Conservation (phyloP, 2,329 filamentous ascomycete genomes). For the Xylariaceae sp. region DNA sequence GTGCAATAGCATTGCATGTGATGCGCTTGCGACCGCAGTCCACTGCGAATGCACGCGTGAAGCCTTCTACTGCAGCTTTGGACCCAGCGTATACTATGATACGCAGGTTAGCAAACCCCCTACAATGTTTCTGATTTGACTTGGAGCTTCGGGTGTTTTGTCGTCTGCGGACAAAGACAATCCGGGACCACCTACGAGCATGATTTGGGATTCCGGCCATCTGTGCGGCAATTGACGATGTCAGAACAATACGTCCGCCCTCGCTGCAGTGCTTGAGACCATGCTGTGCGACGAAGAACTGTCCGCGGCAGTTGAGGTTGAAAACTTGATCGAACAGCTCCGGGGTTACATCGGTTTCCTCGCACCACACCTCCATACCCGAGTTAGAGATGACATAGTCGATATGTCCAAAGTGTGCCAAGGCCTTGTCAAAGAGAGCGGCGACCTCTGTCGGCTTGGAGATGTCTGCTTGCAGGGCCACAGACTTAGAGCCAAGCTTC, state of each 20-base stretch:
- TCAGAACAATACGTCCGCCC: conserved; percentile 69
- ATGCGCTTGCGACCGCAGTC: conserved; percentile 66
- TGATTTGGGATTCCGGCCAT: conserved; percentile 66
- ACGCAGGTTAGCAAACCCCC: no score
- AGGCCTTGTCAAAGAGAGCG: conserved; percentile 61
- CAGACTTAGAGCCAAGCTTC: conserved; percentile 52
- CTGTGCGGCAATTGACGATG: conserved; percentile 65
- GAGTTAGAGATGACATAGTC: conserved; percentile 72
- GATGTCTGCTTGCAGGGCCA: conserved; percentile 63
- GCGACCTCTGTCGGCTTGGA: conserved; percentile 56
- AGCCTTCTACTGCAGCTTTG: conserved; percentile 70
- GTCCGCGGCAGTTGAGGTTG: conserved; percentile 65
- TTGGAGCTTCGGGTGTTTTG: no score
- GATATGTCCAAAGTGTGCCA: conserved; percentile 63
- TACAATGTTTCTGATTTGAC: no score
- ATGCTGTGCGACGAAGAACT: conserved; percentile 76
- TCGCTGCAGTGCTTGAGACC: conserved; percentile 67
- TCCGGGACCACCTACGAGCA: conserved; percentile 33
- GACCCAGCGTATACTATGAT: conserved; percentile 62
- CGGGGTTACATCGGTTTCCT: conserved; percentile 64
- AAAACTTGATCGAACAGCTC: conserved; percentile 71
- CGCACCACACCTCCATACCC: conserved; percentile 67
- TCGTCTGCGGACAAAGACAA: no score
- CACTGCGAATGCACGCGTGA: conserved; percentile 67
- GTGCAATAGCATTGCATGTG: conserved; percentile 70